Conservation (phyloP, 148 eudicot genomes). For the Chenopodium album region DNA sequence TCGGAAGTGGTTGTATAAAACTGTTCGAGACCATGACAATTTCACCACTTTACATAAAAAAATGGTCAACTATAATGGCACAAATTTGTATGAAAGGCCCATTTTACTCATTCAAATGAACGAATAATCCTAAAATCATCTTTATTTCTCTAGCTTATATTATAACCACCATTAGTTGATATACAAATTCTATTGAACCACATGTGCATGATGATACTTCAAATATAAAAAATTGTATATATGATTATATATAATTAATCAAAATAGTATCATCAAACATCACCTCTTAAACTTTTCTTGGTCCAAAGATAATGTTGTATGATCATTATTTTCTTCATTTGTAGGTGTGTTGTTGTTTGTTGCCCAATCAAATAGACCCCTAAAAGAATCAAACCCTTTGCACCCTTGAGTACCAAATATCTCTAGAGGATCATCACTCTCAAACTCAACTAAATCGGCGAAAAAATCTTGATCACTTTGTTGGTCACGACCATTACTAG, state of each 20-base stretch:
- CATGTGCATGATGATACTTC: background rate
- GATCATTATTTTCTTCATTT: background rate
- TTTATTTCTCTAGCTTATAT: background rate
- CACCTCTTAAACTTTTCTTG: background rate
- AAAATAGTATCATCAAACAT: background rate
- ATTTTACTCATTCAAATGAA: background rate
- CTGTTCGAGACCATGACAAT: no score
- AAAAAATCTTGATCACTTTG: conserved; percentile 48
- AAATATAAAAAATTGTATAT: no score
- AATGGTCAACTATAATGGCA: background rate
- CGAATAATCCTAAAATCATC: background rate
- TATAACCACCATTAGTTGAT: background rate
- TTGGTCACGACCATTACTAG: background rate
- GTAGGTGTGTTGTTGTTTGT: background rate
- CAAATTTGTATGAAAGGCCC: background rate
- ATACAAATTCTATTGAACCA: no score
- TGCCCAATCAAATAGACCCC: conserved; percentile 53
- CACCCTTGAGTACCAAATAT: conserved; percentile 20
- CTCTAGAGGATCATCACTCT: conserved; percentile 35
- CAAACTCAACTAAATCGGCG: conserved; percentile 58
- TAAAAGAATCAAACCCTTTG: conserved; percentile 45
- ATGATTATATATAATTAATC: no score
- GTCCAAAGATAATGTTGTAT: background rate
- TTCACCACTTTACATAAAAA: background rate
- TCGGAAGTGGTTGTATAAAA: background rate